These are phyloP conservation scores for Nannizziopsis barbatae DNA, from an alignment of 2,329 filamentous ascomycete species.

Conservation along the genomic window DNA sequence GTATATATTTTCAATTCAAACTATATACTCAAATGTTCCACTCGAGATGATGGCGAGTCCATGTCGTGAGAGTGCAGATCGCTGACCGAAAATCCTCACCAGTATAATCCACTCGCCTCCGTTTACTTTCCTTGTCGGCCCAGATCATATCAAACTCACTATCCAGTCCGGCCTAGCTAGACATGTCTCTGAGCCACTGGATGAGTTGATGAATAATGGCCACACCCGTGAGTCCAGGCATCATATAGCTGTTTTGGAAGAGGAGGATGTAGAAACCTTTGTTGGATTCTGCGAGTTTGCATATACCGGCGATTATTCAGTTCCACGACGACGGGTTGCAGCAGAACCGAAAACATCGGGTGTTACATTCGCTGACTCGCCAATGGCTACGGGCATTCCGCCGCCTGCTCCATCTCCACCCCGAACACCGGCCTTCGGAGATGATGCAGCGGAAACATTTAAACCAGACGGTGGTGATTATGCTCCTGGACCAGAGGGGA, in stretches of 20 bases:
- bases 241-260: slow-evolving; percentile 34
- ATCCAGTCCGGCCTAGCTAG: slow-evolving; percentile 38
- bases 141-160: slow-evolving; percentile 36
- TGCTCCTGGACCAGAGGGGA: slow-evolving; percentile 3
- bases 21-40: slow-evolving; percentile 2
- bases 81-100: slow-evolving; percentile 12
- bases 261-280: slow-evolving; percentile 41
- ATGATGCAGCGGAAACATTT: slow-evolving; percentile 3
- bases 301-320: slow-evolving; percentile 39
- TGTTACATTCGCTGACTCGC: slow-evolving; percentile 9
- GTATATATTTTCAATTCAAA: slow-evolving; percentile 11
- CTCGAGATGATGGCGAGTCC: slow-evolving; percentile 8
- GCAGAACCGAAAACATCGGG: not conserved
- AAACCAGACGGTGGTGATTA: slow-evolving; percentile 1
- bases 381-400: slow-evolving; percentile 16
- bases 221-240: slow-evolving; percentile 37
- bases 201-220: slow-evolving; percentile 38
- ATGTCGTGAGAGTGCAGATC: slow-evolving; percentile 5
- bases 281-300: slow-evolving; percentile 41
- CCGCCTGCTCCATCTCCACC: slow-evolving; percentile 27
- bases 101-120: slow-evolving; percentile 36
- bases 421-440: slow-evolving; percentile 13
- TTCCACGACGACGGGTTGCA: slow-evolving; percentile 22
- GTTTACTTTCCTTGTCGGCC: slow-evolving; percentile 39
- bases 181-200: slow-evolving; percentile 35